phyloP scores from a whole-genome alignment of 1,139 yeast genomes.

The Suhomyces bokatorum region DNA sequence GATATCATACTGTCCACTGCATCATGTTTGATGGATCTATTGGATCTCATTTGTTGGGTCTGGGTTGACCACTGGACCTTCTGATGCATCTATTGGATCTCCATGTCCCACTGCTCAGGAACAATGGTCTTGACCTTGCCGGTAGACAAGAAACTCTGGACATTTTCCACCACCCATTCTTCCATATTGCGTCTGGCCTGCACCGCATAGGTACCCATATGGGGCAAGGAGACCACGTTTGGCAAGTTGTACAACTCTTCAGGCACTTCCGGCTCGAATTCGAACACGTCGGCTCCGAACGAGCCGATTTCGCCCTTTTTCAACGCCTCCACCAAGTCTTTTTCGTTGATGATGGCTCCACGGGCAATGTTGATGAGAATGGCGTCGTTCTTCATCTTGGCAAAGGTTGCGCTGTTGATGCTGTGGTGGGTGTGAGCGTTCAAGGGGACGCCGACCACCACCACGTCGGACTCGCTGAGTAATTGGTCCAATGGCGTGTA shows the following conservation, averaged over 20 bases:
- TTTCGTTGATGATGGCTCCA: slow-evolving; percentile 73
- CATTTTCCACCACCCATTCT: slow-evolving; percentile 52
- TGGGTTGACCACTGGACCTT: too few relatives aligned
- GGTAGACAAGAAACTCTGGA: slow-evolving; percentile 42
- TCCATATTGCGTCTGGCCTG: slow-evolving; percentile 63
- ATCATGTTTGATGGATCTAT: too few relatives aligned
- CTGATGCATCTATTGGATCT: too few relatives aligned
- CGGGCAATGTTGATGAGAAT: slow-evolving; percentile 69
- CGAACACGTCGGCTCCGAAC: slow-evolving; percentile 84
- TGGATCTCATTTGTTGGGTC: too few relatives aligned
- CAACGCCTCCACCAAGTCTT: slow-evolving; percentile 59
- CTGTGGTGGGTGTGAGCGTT: slow-evolving; percentile 59
- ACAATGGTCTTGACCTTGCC: slow-evolving; percentile 68
- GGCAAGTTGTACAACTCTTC: slow-evolving; percentile 55
- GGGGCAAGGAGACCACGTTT: slow-evolving; percentile 69
- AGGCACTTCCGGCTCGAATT: slow-evolving; percentile 73
- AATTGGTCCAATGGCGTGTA: slow-evolving; percentile 61
- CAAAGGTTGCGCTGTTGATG: slow-evolving; percentile 51
- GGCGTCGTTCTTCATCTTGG: slow-evolving; percentile 64
- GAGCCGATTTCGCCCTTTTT: slow-evolving; percentile 69
- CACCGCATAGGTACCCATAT: slow-evolving; percentile 76
- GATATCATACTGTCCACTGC: too few relatives aligned
- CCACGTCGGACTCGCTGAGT: slow-evolving; percentile 53
- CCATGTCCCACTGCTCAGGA: slow-evolving; percentile 53
- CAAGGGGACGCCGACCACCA: slow-evolving; percentile 65